phyloP scores from a whole-genome alignment of 345 rosid genomes.

The Gossypium anomalum region DNA sequence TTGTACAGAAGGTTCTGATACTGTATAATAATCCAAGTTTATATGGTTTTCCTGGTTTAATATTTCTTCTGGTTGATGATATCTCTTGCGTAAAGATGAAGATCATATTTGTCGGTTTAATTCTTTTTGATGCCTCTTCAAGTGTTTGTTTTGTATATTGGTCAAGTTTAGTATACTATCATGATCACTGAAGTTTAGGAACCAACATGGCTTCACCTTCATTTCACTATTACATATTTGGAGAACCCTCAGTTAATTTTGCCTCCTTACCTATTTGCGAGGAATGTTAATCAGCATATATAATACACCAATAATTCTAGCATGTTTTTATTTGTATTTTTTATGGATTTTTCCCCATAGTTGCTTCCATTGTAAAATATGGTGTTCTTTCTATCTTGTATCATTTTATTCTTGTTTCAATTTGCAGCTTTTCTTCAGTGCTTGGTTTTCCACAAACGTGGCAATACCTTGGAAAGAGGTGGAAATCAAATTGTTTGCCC shows the following conservation, averaged over 20 bases:
- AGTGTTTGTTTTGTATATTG: not conserved
- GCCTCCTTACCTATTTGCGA: not conserved
- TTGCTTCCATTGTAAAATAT: not conserved
- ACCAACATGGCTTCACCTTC: not conserved
- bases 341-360: not conserved
- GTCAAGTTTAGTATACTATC: not conserved
- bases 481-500: constrained; percentile 74
- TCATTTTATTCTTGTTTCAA: constrained; percentile 1
- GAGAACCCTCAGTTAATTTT: not conserved
- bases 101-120: not conserved
- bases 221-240: constrained; percentile 1
- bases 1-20: constrained; percentile 68
- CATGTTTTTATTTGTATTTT: not conserved
- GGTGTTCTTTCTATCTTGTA: constrained; percentile 3
- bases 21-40: not conserved
- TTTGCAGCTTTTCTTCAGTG: constrained; percentile 60
- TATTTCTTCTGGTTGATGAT: not conserved
- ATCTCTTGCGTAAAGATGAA: not conserved
- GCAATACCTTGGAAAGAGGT: constrained; percentile 76
- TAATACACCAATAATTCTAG: not conserved
- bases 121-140: not conserved
- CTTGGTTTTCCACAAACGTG: constrained; percentile 53
- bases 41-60: constrained; percentile 2
- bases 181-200: not conserved
- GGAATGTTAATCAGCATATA: not conserved